Evolutionary conservation across 2,329 filamentous ascomycete species (phyloP).

Genomic region (Fusarium solani-melongenae): DNA sequence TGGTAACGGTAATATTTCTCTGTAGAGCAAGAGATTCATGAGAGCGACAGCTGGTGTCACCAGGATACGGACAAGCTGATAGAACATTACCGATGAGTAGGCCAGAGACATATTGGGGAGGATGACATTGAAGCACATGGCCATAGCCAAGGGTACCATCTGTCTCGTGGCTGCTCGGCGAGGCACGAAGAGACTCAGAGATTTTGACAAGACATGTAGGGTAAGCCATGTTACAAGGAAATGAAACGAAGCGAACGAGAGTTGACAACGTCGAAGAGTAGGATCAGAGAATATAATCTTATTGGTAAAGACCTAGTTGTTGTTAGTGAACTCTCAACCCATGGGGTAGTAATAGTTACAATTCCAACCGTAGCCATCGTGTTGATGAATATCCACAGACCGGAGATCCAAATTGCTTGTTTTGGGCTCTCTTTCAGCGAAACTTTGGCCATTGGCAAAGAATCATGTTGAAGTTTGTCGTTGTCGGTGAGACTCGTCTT

Average conservation of each 20-base stretch:
- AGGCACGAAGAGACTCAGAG: slow-evolving; percentile 67
- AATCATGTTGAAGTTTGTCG: not conserved
- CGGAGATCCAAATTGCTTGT: not conserved
- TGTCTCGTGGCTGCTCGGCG: slow-evolving; percentile 65
- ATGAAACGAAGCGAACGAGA: slow-evolving; percentile 75
- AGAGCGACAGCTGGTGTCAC: slow-evolving; percentile 73
- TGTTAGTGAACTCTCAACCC: slow-evolving; percentile 7
- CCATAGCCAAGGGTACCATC: slow-evolving; percentile 72
- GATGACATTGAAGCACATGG: slow-evolving; percentile 77
- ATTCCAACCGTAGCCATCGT: slow-evolving; percentile 66
- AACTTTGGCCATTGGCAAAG: not conserved
- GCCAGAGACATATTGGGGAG: slow-evolving; percentile 75
- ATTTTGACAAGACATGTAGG: slow-evolving; percentile 71
- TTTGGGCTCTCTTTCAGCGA: not conserved
- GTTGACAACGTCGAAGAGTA: slow-evolving; percentile 67
- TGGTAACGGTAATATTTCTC: slow-evolving; percentile 63
- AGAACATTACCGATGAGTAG: slow-evolving; percentile 76
- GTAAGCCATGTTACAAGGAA: slow-evolving; percentile 74
- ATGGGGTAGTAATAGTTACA: not conserved
- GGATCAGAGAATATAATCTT: slow-evolving; percentile 75
- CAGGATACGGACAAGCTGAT: slow-evolving; percentile 75
- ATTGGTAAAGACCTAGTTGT: slow-evolving; percentile 72
- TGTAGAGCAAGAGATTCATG: slow-evolving; percentile 73
- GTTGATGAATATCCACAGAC: slow-evolving; percentile 68
- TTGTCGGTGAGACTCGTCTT: not conserved